These are phyloP conservation scores for Mycena albidolilacea DNA, from an alignment of 768 basidiomycete genomes.

Conservation along the genomic window DNA sequence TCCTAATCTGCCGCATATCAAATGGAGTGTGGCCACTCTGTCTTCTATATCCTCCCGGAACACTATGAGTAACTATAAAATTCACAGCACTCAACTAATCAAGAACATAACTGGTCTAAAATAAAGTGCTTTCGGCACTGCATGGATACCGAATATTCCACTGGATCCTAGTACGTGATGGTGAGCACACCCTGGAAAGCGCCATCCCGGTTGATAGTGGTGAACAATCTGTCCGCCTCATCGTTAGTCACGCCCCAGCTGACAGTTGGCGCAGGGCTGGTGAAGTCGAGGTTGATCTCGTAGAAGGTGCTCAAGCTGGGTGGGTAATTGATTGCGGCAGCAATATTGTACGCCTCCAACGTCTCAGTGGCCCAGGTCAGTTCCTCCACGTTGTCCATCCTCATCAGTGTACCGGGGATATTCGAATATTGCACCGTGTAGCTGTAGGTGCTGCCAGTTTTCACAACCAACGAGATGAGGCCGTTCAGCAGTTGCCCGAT, in stretches of 20 bases:
- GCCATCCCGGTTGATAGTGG: not conserved
- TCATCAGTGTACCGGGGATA: slow-evolving; percentile 6
- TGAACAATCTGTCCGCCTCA: not conserved
- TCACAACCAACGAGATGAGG: not conserved
- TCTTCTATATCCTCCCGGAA: not conserved
- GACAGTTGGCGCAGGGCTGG: not conserved
- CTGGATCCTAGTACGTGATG: slow-evolving; percentile 1
- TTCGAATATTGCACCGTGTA: slow-evolving; percentile 11
- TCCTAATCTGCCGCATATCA: too few species aligned
- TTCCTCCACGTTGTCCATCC: not conserved
- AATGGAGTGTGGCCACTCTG: too few species aligned
- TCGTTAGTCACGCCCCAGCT: not conserved
- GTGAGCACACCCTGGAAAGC: not conserved
- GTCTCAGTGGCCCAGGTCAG: slow-evolving; percentile 26
- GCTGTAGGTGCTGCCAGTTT: not conserved
- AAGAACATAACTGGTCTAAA: not conserved
- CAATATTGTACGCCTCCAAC: slow-evolving; percentile 30
- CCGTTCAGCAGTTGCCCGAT: slow-evolving; percentile 8
- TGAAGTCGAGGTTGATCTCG: slow-evolving; percentile 11
- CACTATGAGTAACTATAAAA: not conserved
- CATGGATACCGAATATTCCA: not conserved
- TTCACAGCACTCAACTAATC: not conserved
- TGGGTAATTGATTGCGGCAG: slow-evolving; percentile 15
- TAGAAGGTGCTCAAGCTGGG: not conserved
- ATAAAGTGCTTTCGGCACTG: not conserved